Base-by-base conservation (phyloP, 2,329 filamentous ascomycete genomes). In the Pestalotiopsis sp. region DNA sequence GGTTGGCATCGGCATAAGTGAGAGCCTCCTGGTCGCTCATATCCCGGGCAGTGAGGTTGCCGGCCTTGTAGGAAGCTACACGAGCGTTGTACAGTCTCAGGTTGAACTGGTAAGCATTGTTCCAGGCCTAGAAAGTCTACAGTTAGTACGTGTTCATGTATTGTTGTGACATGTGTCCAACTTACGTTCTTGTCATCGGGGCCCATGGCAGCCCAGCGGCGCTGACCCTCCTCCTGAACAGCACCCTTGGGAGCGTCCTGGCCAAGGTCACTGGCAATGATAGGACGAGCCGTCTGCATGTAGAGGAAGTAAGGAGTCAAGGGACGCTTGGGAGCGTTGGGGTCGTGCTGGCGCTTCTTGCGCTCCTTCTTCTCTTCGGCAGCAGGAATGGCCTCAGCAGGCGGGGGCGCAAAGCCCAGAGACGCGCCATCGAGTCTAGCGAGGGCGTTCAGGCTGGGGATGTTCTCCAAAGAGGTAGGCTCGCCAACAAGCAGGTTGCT, bases 271-370 rank as follows among this genome's bases (percentile, higher is more conserved):
- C 85, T 86, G 68, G 93, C 91, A 74, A 98, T 96, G 78, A 93
- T 91, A 65, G 91, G 88, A 64, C 96, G 92, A 72, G 94, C 94
- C 72, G 92, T 91, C 80, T 97, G 92, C 86, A 97, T 94, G 85
- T 94, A 98, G 70, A 98, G 85, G 85, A 98, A 97, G 85, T 97
- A 98, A 2, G 95, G 94, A 5, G 95, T 98, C 77, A 98, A 82
- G 9, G 95, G 95, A 64, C 95, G 91, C 88, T 98, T 98, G 70
- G 95, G 95, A 6, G 95, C 95, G 80, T 97, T 97, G 74, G 95
- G 95, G 80, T 98, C 95, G 77, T 93, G 91, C 57, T 90, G 90
- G 70, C 91, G 89, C 86, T 95, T 95, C 87, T 96, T 95, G 81
- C 93, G 91, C 87, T 96, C 94, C 87, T 94, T 94, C 87, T 94